Evolutionary conservation across 1,139 yeast species (phyloP).

Genomic region (Pichia kudriavzevii): DNA sequence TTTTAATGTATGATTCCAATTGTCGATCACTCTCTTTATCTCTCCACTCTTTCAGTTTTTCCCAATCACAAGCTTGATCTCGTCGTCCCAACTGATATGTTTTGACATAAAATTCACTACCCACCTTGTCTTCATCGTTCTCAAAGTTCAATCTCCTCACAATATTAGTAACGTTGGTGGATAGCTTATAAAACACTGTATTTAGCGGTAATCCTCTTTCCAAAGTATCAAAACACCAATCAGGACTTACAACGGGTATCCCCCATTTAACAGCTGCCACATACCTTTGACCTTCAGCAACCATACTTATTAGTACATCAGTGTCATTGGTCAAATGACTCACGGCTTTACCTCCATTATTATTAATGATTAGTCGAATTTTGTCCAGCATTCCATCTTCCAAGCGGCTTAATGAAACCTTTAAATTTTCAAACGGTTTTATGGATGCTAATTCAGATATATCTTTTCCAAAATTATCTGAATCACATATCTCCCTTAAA

Average conservation of each 20-base stretch:
- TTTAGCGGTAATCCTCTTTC: constrained; percentile 53
- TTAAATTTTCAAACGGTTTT: constrained; percentile 20
- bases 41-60: constrained; percentile 27
- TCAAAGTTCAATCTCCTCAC: constrained; percentile 11
- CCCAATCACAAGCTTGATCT: constrained; percentile 51
- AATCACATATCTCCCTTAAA: constrained; percentile 33
- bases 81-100: constrained; percentile 24
- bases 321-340: constrained; percentile 46
- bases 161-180: constrained; percentile 10
- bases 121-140: constrained; percentile 22
- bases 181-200: constrained; percentile 37
- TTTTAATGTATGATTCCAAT: constrained; percentile 9
- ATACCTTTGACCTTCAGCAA: constrained; percentile 50
- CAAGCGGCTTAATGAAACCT: constrained; percentile 23
- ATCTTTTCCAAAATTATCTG: background rate
- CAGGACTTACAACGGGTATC: constrained; percentile 62
- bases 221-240: constrained; percentile 63
- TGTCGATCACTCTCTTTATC: constrained; percentile 11
- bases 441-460: constrained; percentile 4
- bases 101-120: constrained; percentile 19
- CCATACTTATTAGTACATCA: constrained; percentile 47
- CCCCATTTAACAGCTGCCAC: constrained; percentile 58
- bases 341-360: constrained; percentile 51
- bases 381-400: constrained; percentile 20
- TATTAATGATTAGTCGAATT: constrained; percentile 34